A percentile compares a stretch with the other conserved stretches of the same genome.
These are phyloP conservation scores for Xylaria sp. DNA, from an alignment of 2,329 filamentous ascomycete species.

Conservation along the genomic window DNA sequence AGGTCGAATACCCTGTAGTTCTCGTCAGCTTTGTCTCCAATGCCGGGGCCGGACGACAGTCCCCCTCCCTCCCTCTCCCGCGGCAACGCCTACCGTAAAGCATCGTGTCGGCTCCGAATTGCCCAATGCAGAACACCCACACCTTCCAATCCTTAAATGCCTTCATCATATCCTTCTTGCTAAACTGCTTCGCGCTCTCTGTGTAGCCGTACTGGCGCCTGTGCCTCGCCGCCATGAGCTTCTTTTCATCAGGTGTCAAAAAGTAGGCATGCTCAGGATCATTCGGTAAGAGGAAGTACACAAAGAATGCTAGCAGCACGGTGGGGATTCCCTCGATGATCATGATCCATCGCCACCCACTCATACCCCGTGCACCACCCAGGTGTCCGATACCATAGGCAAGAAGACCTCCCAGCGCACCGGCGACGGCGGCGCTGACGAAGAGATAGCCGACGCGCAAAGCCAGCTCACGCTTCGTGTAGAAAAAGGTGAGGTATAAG, in stretches of 20 bases:
- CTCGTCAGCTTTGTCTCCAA: conserved; percentile 6
- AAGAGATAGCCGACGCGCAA: conserved; percentile 76
- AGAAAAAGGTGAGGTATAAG: conserved; percentile 70
- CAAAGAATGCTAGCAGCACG: conserved; percentile 59
- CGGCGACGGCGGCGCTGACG: conserved; percentile 71
- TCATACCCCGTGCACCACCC: conserved; percentile 67
- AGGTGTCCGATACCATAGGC: conserved; percentile 77
- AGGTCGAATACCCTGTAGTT: conserved; percentile 69
- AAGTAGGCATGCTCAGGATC: conserved; percentile 66
- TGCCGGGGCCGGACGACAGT: too few relatives aligned
- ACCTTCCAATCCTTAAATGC: conserved; percentile 79
- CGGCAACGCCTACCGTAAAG: conserved; percentile 60
- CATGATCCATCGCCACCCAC: conserved; percentile 77
- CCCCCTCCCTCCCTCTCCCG: too few relatives aligned
- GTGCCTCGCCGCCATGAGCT: conserved; percentile 51
- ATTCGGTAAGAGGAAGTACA: conserved; percentile 65
- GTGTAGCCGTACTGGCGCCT: conserved; percentile 55
- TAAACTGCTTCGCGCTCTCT: conserved; percentile 52
- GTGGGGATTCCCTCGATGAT: conserved; percentile 57
- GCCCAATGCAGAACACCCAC: conserved; percentile 70
- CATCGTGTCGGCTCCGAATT: conserved; percentile 78
- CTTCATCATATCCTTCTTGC: conserved; percentile 66
- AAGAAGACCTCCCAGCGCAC: conserved; percentile 73
- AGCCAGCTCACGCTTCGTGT: conserved; percentile 74
- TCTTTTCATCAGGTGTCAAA: conserved; percentile 61